Percentiles rank a stretch among this genome's conserved stretches.
These are phyloP conservation scores for Candida ipomoeae DNA, from an alignment of 805 yeast species.

Conservation along the genomic window DNA sequence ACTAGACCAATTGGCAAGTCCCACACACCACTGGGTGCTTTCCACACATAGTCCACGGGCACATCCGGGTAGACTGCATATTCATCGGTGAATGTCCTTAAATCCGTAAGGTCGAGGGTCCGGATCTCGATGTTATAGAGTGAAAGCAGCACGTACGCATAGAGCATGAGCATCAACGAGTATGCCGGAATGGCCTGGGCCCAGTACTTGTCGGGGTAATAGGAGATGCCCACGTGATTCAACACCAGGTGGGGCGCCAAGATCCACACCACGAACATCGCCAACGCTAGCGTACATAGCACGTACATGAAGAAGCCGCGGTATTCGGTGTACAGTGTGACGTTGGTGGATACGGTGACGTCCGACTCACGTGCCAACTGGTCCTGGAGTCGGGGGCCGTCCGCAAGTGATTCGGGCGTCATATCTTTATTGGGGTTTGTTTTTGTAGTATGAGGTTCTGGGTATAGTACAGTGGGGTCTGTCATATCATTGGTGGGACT, in stretches of 20 bases:
- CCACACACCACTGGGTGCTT: slow-evolving; percentile 78
- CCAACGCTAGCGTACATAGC: slow-evolving; percentile 52
- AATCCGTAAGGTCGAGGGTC: slow-evolving; percentile 55
- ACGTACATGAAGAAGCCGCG: slow-evolving; percentile 83
- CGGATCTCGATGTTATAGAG: slow-evolving; percentile 73
- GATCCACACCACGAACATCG: slow-evolving; percentile 67
- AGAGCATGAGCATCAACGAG: slow-evolving; percentile 66
- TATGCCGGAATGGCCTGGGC: slow-evolving; percentile 72
- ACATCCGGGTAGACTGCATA: slow-evolving; percentile 37
- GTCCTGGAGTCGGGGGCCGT: slow-evolving; percentile 29
- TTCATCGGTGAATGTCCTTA: slow-evolving; percentile 67
- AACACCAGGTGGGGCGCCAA: slow-evolving; percentile 59
- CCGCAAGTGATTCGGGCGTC: too few species aligned
- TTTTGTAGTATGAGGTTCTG: too few species aligned
- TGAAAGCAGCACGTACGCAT: slow-evolving; percentile 64
- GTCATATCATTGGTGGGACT: too few species aligned
- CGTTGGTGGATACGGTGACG: slow-evolving; percentile 51
- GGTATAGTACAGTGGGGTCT: too few species aligned
- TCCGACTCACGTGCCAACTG: slow-evolving; percentile 61
- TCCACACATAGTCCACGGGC: slow-evolving; percentile 41
- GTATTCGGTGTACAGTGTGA: slow-evolving; percentile 68
- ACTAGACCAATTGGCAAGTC: slow-evolving; percentile 76
- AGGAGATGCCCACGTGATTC: slow-evolving; percentile 52
- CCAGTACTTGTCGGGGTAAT: slow-evolving; percentile 92
- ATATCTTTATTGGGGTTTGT: too few species aligned